phyloP scores from a whole-genome alignment of 352 stramenopile genomes.

The Elongisporangium prolatum region DNA sequence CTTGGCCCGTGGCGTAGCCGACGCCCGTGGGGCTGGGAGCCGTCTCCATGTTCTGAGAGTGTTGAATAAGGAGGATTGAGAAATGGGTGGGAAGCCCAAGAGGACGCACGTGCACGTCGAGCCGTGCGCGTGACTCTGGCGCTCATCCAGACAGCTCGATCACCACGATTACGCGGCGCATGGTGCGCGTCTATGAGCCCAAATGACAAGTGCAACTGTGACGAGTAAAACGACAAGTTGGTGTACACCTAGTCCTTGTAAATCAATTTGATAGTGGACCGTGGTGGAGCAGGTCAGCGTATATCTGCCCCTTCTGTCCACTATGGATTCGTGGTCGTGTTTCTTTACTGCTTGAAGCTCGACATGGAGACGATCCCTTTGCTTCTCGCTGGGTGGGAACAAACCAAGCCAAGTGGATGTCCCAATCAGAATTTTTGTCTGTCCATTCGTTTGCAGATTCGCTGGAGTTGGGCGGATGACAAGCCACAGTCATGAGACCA shows the following conservation, averaged over 20 bases:
- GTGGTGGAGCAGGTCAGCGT: background rate
- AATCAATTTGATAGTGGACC: background rate
- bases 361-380: background rate
- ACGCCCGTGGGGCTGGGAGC: slow-evolving; percentile 8
- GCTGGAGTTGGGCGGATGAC: background rate
- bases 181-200: background rate
- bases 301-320: background rate
- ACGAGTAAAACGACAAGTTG: background rate
- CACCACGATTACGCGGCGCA: background rate
- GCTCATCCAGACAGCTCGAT: background rate
- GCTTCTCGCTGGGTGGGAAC: background rate
- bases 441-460: background rate
- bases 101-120: background rate
- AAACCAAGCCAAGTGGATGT: background rate
- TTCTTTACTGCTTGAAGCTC: background rate
- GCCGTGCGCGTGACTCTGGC: background rate
- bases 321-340: background rate
- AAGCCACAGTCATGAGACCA: background rate
- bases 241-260: background rate
- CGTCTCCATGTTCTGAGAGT: background rate
- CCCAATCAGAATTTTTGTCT: background rate
- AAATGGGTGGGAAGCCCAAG: background rate
- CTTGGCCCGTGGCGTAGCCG: slow-evolving; percentile 20
- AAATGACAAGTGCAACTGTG: background rate
- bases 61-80: background rate